Evolutionary conservation across 2,329 filamentous ascomycete species (phyloP).

Genomic region (Sclerotinia trifoliorum): DNA sequence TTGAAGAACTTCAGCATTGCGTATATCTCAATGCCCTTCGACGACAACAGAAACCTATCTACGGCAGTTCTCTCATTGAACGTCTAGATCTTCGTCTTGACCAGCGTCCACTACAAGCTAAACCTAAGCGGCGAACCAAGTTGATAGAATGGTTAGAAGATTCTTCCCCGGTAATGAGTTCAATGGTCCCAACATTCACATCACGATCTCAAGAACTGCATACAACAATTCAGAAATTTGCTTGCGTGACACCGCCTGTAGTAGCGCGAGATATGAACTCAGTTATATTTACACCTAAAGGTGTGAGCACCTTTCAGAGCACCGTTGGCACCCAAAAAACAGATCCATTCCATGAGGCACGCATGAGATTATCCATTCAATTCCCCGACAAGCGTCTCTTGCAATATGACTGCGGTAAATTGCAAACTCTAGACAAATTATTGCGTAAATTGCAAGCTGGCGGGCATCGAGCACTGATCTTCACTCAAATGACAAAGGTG

Average conservation of each 20-base stretch:
- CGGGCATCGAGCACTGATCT: conserved; percentile 92
- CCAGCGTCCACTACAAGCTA: conserved; percentile 57
- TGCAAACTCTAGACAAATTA: conserved; percentile 84
- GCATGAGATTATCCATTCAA: conserved; percentile 89
- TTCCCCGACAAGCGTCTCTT: conserved; percentile 96
- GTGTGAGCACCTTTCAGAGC: conserved; percentile 57
- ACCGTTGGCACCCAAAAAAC: conserved; percentile 56
- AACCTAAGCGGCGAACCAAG: conserved; percentile 59
- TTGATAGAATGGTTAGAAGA: conserved; percentile 74
- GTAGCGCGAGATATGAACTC: conserved; percentile 74
- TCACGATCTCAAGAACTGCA: conserved; percentile 72
- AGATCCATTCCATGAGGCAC: conserved; percentile 91
- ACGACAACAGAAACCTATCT: conserved; percentile 76
- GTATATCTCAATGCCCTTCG: conserved; percentile 79
- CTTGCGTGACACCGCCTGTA: conserved; percentile 86
- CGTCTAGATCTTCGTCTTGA: conserved; percentile 65
- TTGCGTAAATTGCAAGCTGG: conserved; percentile 84
- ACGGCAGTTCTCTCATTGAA: conserved; percentile 76
- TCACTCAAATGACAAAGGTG: conserved; percentile 99
- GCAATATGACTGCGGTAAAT: conserved; percentile 96
- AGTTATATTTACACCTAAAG: conserved; percentile 62
- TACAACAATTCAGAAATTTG: conserved; percentile 79
- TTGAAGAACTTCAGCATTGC: conserved; percentile 77
- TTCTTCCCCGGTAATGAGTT: conserved; percentile 60
- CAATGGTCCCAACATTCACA: conserved; percentile 71